Evolutionary conservation across 2,329 filamentous ascomycete genomes (phyloP), one percentile per base, ranked within the genome.

Genomic region (Paraconiothyrium brasiliense): DNA sequence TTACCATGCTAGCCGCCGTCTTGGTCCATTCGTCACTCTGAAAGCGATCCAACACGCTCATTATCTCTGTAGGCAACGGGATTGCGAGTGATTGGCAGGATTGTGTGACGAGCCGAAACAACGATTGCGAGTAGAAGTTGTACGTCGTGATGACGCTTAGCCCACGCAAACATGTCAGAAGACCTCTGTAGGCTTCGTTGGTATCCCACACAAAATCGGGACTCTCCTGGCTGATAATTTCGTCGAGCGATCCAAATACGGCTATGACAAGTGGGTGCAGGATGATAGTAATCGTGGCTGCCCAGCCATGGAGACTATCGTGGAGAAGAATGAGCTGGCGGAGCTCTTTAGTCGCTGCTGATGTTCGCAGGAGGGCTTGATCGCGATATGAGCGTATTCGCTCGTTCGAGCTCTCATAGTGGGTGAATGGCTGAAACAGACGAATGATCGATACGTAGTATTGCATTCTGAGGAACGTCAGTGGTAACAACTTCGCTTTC

Each of bases 21-120:
- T 64, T 69, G 1, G 72, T 76, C 74, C 74, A 76, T 48, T 76
- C 73, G 43, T 75, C 71, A 49, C 65, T 73, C 11, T 58, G 65
- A 37, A 71, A 75, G 16, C 59, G 58, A 24, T 72, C 67, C 7
- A 75, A 49, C 16, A 63, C 62, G 5, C 44, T 66, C 24, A 63
- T 62, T 8, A 71, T 57, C 32, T 75, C 71, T 2, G 49, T 27
- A 4, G 74, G 74, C 22, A 76, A 35, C 27, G 58, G 57, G 37
- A 76, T 65, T 1, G 58, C 61, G 1, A 75, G 41, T 9, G 54
- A 48, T 43, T 66, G 66, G 52, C 73, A 75, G 13, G 68, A 67
- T 52, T 76, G 73, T 4, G 73, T 68, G 22, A 75, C 58, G 1
- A 75, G 63, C 5, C 74, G 68, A 50, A 73, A 74, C 0, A 76